phyloP scores from a whole-genome alignment of 129 eudicot species.

The Arctium lappa region DNA sequence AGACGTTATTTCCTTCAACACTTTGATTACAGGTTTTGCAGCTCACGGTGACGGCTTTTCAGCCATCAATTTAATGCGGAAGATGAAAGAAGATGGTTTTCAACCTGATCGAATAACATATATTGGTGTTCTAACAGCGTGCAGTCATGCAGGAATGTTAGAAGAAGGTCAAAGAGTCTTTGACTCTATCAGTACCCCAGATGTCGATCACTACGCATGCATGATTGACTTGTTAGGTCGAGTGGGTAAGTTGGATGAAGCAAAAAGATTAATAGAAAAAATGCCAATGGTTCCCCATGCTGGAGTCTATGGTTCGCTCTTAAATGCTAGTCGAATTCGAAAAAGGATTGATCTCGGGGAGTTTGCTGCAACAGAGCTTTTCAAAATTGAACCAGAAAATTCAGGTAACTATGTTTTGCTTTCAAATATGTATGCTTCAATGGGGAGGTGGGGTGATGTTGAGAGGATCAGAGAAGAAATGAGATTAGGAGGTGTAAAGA shows the following conservation, averaged over 20 bases:
- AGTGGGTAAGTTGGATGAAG: conserved; percentile 79
- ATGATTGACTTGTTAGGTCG: conserved; percentile 82
- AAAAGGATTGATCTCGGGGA: conserved; percentile 74
- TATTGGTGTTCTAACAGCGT: conserved; percentile 69
- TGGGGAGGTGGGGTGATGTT: conserved; percentile 66
- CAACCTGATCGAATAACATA: conserved; percentile 74
- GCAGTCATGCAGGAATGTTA: conserved; percentile 78
- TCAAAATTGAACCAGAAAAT: conserved; percentile 75
- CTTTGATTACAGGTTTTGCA: conserved; percentile 79
- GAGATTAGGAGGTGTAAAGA: conserved; percentile 45
- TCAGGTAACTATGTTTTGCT: conserved; percentile 79
- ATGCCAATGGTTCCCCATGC: conserved; percentile 81
- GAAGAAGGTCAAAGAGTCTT: conserved; percentile 63
- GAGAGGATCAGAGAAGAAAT: conserved; percentile 55
- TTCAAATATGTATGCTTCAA: conserved; percentile 72
- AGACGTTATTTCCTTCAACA: conserved; percentile 70
- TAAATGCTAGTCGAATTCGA: conserved; percentile 71
- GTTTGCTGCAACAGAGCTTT: conserved; percentile 65
- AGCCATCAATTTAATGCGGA: conserved; percentile 47
- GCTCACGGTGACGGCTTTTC: conserved; percentile 59
- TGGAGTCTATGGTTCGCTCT: conserved; percentile 75
- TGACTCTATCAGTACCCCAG: conserved; percentile 57
- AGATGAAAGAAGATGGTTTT: conserved; percentile 58
- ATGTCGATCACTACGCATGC: conserved; percentile 79
- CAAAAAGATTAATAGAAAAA: conserved; percentile 41